Base-by-base conservation (phyloP, 164 flowering plant species). In the Akebia trifoliata region DNA sequence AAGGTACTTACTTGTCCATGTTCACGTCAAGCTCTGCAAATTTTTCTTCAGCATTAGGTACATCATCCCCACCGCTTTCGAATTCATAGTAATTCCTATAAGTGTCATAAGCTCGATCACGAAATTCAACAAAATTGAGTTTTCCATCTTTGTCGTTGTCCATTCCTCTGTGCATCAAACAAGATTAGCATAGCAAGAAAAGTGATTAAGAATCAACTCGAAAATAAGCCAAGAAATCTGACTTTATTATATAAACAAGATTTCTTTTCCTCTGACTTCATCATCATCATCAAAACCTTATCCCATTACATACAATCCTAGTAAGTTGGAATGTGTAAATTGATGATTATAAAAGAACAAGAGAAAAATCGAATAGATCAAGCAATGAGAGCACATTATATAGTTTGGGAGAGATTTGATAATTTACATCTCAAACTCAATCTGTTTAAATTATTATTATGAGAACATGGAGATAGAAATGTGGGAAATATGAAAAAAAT, bases 11-110 rank as follows among this genome's bases (percentile, higher is more conserved):
- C 86, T 59, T 54, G 69, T 86, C 81, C 35, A 63, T 69, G 65
- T 81, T 60, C 3, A 40, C 8, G 46, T 83, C 94, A 44, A 86
- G 94, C 49, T 76, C 66, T 0, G 50, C 62, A 65, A 83, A 86
- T 66, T 55, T 68, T 30, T 67, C 62, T 57, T 76, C 68, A 0
- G 80, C 60, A 2, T 51, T 30, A 0, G 78, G 79, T 9, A 56
- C 57, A 18, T 54, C 32, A 0, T 54, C 59, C 4, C 56, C 73
- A 2, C 12, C 54, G n/a, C 42, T 54, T 61, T 68, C 80, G n/a
- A 73, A 71, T 42, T 74, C 78, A 0, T 60, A 32, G 29, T 74
- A 70, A 17, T 26, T 69, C 62, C 42, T 76, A 64, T 71, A 77
- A 3, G 56, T 61, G 17, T 66, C 63, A 38, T 77, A 83, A 15